These are phyloP conservation scores for Venustampulla echinocandica DNA, from an alignment of 495 filamentous ascomycete species.

Conservation along the genomic window DNA sequence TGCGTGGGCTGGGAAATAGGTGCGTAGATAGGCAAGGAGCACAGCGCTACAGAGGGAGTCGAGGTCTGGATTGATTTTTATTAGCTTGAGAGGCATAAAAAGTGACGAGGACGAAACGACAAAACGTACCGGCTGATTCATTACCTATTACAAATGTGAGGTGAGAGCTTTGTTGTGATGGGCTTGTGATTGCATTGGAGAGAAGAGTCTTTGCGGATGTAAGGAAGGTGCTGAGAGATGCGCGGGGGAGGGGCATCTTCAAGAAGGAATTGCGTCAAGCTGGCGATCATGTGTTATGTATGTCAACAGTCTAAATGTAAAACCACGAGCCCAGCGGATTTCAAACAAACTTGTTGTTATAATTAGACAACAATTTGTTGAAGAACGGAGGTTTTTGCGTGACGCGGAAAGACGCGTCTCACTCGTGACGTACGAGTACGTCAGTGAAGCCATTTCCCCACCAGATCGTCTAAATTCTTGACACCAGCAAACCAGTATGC, in stretches of 20 bases:
- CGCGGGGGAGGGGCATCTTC: slow-evolving; percentile 19
- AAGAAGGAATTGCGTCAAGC: no score
- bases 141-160: slow-evolving; percentile 63
- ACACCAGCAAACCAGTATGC: no score
- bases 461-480: no score
- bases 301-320: no score
- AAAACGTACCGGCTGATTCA: slow-evolving; percentile 53
- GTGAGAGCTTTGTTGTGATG: slow-evolving; percentile 22
- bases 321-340: no score
- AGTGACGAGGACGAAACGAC: no score
- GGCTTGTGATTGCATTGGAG: slow-evolving; percentile 4
- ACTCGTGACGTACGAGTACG: not conserved
- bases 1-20: slow-evolving; percentile 39
- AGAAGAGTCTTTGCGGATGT: slow-evolving; percentile 7
- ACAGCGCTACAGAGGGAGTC: slow-evolving; percentile 84
- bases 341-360: no score
- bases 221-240: slow-evolving; percentile 19
- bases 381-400: no score
- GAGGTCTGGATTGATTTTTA: slow-evolving; percentile 48
- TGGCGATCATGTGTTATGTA: no score
- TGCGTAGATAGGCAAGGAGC: slow-evolving; percentile 76
- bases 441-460: slow-evolving; percentile 2
- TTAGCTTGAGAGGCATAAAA: not conserved
- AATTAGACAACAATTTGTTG: no score
- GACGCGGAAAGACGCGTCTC: not conserved